A percentile compares a stretch with the other conserved stretches of the same genome.
These are phyloP conservation scores for Rhizopogon salebrosus DNA, from an alignment of 768 basidiomycete genomes.

Conservation along the genomic window DNA sequence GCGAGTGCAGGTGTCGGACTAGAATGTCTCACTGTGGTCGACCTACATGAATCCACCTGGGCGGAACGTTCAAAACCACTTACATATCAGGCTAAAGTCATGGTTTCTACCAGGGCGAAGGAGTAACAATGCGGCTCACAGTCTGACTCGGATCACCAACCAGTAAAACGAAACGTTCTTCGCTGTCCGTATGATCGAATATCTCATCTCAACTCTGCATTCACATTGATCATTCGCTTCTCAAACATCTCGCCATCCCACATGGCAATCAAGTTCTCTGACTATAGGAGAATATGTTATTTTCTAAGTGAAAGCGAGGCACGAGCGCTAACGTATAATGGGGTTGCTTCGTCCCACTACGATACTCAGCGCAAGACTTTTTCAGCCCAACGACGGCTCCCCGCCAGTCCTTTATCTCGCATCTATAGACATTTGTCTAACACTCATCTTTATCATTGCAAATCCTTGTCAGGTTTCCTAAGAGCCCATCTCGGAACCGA, in stretches of 20 bases:
- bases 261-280: constrained; percentile 30
- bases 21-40: no score
- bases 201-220: not conserved
- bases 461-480: no score
- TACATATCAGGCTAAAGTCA: not conserved
- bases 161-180: not conserved
- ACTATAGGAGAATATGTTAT: constrained; percentile 26
- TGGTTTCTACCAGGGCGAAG: not conserved
- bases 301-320: no score
- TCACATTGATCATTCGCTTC: constrained; percentile 27
- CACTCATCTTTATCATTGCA: no score
- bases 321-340: no score
- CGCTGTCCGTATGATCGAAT: not conserved
- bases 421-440: no score
- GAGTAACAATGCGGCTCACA: not conserved
- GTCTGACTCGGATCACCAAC: not conserved
- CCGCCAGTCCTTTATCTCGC: no score
- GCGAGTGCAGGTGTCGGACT: no score
- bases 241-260: constrained; percentile 34
- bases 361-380: no score
- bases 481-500: no score
- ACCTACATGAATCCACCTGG: not conserved
- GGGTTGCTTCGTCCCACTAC: no score
- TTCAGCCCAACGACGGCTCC: no score
- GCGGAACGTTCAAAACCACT: not conserved